Evolutionary conservation across 2,329 filamentous ascomycete genomes (phyloP).

Genomic region (Talaromyces sp.): DNA sequence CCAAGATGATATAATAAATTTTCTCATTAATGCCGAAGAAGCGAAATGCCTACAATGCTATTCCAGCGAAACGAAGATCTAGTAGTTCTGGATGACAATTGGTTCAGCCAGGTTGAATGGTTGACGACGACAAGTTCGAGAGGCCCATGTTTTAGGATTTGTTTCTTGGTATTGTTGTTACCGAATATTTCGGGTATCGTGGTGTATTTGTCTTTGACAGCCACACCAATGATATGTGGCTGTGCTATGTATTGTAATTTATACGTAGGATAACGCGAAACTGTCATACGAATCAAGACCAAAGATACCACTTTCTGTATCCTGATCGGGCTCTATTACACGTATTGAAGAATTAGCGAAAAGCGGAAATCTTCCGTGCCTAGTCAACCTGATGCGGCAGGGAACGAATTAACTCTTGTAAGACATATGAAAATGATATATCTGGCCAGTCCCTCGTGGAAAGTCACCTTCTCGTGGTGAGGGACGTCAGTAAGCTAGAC

Average conservation of each 20-base stretch:
- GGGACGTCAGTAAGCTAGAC: too few species aligned
- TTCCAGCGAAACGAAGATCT: slow-evolving; percentile 4
- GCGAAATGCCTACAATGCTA: slow-evolving; percentile 6
- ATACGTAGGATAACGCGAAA: not conserved
- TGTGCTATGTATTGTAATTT: slow-evolving; percentile 24
- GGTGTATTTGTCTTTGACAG: not conserved
- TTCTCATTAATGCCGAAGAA: slow-evolving; percentile 5
- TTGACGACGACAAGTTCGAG: not conserved
- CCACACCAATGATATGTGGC: not conserved
- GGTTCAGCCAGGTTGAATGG: not conserved
- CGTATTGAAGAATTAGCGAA: not conserved
- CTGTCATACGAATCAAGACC: not conserved
- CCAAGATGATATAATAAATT: too few species aligned
- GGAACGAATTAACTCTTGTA: too few species aligned
- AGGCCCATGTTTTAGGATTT: not conserved
- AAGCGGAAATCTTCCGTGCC: slow-evolving; percentile 5
- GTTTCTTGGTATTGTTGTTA: not conserved
- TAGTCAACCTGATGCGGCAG: too few species aligned
- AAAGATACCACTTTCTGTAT: not conserved
- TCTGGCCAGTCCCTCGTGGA: too few species aligned
- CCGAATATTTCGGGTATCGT: not conserved
- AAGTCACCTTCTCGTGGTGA: too few species aligned
- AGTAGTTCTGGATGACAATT: not conserved
- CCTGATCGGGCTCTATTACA: not conserved
- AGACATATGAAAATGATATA: too few species aligned